Evolutionary conservation across 441 rosid species (phyloP), one percentile per base, ranked within the genome.

Genomic region (Cnidoscolus chayamansa): DNA sequence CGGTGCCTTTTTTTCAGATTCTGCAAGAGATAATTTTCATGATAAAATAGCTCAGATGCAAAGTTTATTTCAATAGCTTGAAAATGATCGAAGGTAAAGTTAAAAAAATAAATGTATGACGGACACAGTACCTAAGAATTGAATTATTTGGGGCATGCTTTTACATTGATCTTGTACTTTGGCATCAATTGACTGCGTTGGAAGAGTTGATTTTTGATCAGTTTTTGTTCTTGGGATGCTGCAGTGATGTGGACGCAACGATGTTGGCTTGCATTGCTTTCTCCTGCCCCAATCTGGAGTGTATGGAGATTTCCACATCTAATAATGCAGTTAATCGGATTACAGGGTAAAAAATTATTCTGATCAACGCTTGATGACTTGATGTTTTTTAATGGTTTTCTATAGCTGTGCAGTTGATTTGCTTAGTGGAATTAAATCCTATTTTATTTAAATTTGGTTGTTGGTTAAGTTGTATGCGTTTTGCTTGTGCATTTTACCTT

Each of bases 221-320:
- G 56, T 57, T 50, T 20, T 0, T 48, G 45, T 65, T 49, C 0
- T 62, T 73, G 65, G 69, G 63, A n/a, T 48, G 74, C 67, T 82
- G 88, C 93, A 93, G 99, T 77, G 98, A 90, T 74, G 77, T 91
- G 43, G 98, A 93, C 63, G 90, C 99, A 19, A 91, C 97, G 0
- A 84, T 87, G 87, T 76, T 95, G 69, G 97, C 99, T 5, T 95
- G 98, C 79, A 88, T 91, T 80, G 98, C 97, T 0, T 95, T 95
- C 74, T 93, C 97, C 35, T 93, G 98, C 74, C 94, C 98, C 35
- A 79, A 82, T 73, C 81, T 95, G 83, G 97, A 91, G 87, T 81
- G 62, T 19, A 69, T 95, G 92, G 98, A 93, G 89, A 87, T 90
- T 63, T 77, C 84, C 50, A 81, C 72, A 47, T 82, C 85, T 2